Evolutionary conservation across 2,329 filamentous ascomycete species (phyloP), one percentile per base, ranked within the genome.

Genomic region (Paracorniculantispora psalliotae): DNA sequence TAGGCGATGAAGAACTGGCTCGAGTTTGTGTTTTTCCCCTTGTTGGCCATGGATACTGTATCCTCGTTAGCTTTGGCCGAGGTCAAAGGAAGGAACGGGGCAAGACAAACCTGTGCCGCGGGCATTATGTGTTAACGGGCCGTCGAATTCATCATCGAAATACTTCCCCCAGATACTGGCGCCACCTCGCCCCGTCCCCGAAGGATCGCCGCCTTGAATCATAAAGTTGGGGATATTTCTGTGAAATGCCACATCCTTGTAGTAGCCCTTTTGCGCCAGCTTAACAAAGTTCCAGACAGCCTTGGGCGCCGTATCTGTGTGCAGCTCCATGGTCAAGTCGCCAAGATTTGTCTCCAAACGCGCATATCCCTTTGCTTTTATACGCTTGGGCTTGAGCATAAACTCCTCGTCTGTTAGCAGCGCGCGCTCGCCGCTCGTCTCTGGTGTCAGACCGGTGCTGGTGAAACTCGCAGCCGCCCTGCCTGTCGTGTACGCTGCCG

Each of bases 261-360:
- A 99, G 74, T 96, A 97, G 1, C 93, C 93, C 64, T 89, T 90
- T 69, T 96, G 89, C 1, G 92, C 85, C 4, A 99, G 78, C 59
- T 89, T 87, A 55, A 96, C 84, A 69, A 99, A 99, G 72, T 99
- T 99, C 91, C 93, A 99, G 1, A 97, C 94, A 0, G 94, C 92
- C 66, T 89, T 90, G 1, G 94, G 94, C 2, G 94, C 92, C 58
- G 88, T 90, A 70, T 99, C 94, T 2, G 94, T 90, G 63, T 93
- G 89, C 5, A 99, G 80, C 70, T 97, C 93, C 61, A 99, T 77
- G 63, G 91, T 97, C 21, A 99, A 71, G 63, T 92, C 86, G 37
- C 94, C 94, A 2, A 90, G 77, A 62, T 87, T 94, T 0, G 94
- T 99, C 65, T 89, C 86, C 48, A 99, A 83, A n/a, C 91, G 86